A percentile compares a stretch with the other conserved stretches of the same genome.
Evolutionary conservation across 768 basidiomycete species (phyloP).

Genomic region (Panaeolus cyanescens): DNA sequence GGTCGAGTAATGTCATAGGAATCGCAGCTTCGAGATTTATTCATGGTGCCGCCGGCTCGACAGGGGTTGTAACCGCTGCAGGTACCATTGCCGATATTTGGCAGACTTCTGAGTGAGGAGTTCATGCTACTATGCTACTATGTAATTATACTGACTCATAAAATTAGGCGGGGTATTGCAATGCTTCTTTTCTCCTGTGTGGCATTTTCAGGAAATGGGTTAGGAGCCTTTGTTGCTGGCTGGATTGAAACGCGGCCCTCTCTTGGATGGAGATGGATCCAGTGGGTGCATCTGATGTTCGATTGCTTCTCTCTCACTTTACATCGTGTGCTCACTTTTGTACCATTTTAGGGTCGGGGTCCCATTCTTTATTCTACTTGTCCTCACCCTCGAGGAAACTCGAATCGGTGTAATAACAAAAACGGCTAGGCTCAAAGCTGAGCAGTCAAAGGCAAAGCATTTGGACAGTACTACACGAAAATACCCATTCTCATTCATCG

Average conservation of each 20-base stretch:
- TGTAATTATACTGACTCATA: background rate
- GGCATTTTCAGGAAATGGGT: constrained; percentile 60
- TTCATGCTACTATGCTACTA: background rate
- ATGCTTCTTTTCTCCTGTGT: constrained; percentile 70
- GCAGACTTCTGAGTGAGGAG: constrained; percentile 53
- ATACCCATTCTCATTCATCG: background rate
- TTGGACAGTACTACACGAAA: no score
- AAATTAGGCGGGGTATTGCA: constrained; percentile 63
- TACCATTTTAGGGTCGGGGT: constrained; percentile 14
- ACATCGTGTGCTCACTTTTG: constrained; percentile 3
- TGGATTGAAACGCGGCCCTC: constrained; percentile 63
- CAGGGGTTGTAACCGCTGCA: constrained; percentile 68
- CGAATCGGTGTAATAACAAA: constrained; percentile 26
- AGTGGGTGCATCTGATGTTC: constrained; percentile 77
- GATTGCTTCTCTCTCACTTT: constrained; percentile 16
- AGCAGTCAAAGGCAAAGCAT: no score
- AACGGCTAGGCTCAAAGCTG: background rate
- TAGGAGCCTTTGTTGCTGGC: constrained; percentile 65
- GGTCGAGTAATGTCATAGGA: constrained; percentile 51
- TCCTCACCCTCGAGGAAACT: constrained; percentile 67
- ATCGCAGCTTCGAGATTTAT: constrained; percentile 62
- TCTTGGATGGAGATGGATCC: constrained; percentile 81
- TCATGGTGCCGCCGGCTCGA: constrained; percentile 67
- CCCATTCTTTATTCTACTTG: constrained; percentile 35
- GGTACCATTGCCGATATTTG: constrained; percentile 73